Conservation (phyloP, 2,329 filamentous ascomycete genomes). For the Clonostachys byssicola region DNA sequence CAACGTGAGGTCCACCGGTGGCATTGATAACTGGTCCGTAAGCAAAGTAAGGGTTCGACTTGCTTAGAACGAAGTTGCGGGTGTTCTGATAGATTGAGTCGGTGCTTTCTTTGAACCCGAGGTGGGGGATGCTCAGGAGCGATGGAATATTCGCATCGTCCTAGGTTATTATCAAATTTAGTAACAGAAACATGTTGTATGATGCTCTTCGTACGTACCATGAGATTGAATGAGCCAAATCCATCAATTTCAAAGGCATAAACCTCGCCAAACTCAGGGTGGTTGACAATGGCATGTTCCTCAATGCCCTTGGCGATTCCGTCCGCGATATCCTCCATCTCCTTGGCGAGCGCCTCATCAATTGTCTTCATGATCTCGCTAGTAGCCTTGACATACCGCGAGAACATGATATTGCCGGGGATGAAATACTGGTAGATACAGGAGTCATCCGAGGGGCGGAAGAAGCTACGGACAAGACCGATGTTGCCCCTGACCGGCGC, state of each 20-base stretch:
- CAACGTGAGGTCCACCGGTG: conserved; percentile 47
- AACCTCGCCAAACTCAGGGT: conserved; percentile 58
- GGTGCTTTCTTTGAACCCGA: conserved; percentile 54
- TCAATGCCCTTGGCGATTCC: conserved; percentile 62
- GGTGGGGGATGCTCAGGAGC: conserved; percentile 55
- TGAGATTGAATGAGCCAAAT: conserved; percentile 55
- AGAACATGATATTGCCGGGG: conserved; percentile 84
- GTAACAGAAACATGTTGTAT: neutral
- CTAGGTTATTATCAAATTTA: conserved; percentile 7
- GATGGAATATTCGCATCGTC: conserved; percentile 63
- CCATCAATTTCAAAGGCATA: conserved; percentile 70
- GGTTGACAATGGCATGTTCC: conserved; percentile 61
- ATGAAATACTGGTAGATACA: conserved; percentile 84
- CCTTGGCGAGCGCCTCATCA: conserved; percentile 43
- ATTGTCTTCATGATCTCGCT: conserved; percentile 38
- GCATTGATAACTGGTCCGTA: conserved; percentile 45
- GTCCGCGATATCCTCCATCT: conserved; percentile 54
- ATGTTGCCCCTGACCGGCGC: conserved; percentile 77
- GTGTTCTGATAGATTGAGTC: conserved; percentile 68
- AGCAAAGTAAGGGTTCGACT: conserved; percentile 71
- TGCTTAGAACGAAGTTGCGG: conserved; percentile 66
- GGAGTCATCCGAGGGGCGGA: conserved; percentile 86
- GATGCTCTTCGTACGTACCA: conserved; percentile 30
- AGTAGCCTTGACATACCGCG: conserved; percentile 52
- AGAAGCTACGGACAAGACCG: conserved; percentile 80